Base-by-base conservation (phyloP, 202 grass and related monocot species). In the Brachypodium distachyon region DNA sequence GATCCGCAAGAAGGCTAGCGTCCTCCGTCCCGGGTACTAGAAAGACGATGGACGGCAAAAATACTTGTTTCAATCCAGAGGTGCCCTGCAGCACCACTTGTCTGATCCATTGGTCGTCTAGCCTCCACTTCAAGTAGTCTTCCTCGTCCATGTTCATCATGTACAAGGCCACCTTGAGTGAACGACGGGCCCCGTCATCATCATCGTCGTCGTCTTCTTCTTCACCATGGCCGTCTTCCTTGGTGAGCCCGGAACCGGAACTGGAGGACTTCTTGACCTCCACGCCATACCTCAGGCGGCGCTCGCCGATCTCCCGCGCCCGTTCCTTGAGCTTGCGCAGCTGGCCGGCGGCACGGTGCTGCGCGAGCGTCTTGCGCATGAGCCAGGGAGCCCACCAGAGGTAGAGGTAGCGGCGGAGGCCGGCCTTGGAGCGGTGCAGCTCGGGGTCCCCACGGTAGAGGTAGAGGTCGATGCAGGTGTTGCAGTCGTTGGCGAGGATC, bases 381-480 rank as follows among this genome's bases (percentile, higher is more conserved):
- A 34, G 13, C 67, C 44, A 48, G 0, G 28, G 44, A 34, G 18
- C 28, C 44, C 67, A 34, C 5, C 4, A 0, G 16, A 34, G 25
- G n/a, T n/a, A n/a, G n/a, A n/a, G n/a, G 44, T 13, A 19, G 22
- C 70, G 16, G 12, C 40, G 0, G 2, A 7, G 12, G 28, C 44
- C 9, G 6, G 5, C 1, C 43, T 6, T 34, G 23, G 36, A 4
- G 4, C 8, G 1, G 22, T 12, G 4, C 8, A 57, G 2, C 0
- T 0, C 9, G 0, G 32, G 48, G 5, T 28, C 71, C 1, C 50
- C 37, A 0, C 36, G 71, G 36, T 11, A 54, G 13, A 74, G 34
- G 37, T 74, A 74, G 4, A 29, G 23, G 36, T 74, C 52, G 37
- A 74, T 41, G 52, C 71, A 31, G 52, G 1, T 58, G 52, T 39